Evolutionary conservation across 2,329 filamentous ascomycete species (phyloP).

Genomic region (Aspergillus ochraceus): DNA sequence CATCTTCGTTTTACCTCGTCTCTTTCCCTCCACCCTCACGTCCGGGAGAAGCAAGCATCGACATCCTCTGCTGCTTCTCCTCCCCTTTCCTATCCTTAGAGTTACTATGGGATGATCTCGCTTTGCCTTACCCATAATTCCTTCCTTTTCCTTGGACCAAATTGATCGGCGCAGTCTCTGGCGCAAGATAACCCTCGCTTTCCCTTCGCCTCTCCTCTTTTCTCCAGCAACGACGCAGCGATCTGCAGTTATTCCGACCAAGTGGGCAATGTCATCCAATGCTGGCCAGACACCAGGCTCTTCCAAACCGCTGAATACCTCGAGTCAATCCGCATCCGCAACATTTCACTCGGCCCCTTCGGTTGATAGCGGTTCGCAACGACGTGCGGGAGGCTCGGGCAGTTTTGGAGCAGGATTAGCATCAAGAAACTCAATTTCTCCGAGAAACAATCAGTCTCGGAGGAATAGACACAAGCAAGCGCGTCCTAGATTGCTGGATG

Average conservation of each 20-base stretch:
- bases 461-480: conserved; percentile 85
- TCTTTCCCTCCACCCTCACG: not conserved
- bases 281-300: conserved; percentile 34
- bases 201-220: not conserved
- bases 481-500: conserved; percentile 71
- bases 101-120: not conserved
- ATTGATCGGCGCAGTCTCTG: not conserved
- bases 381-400: conserved; percentile 42
- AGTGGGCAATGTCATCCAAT: conserved; percentile 43
- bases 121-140: not conserved
- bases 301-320: conserved; percentile 41
- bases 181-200: not conserved
- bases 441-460: conserved; percentile 71
- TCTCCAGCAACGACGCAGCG: not conserved
- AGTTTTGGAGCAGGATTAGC: conserved; percentile 41
- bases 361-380: conserved; percentile 38
- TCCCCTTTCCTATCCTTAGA: conserved; percentile 3
- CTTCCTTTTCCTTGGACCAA: not conserved
- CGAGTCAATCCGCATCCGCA: conserved; percentile 33
- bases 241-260: conserved; percentile 26
- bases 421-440: conserved; percentile 37
- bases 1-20: conserved; percentile 11
- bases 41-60: conserved; percentile 18
- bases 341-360: conserved; percentile 33
- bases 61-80: conserved; percentile 18